A percentile compares a stretch with the other conserved stretches of the same genome.
phyloP scores from a whole-genome alignment of 2,329 filamentous ascomycete species.

The Phialocephala subalpina region DNA sequence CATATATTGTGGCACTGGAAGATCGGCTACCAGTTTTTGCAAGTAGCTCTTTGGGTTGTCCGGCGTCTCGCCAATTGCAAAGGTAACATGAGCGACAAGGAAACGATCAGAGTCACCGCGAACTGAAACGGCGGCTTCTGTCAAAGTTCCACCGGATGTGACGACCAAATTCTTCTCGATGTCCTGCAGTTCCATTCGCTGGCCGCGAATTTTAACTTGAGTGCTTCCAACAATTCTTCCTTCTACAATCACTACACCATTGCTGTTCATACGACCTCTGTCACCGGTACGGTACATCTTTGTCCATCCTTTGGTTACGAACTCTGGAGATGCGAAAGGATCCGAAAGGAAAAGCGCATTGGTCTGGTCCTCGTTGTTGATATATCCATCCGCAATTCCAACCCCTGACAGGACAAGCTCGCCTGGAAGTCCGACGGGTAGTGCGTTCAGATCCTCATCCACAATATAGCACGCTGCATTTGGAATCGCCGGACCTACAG shows the following conservation, averaged over 20 bases:
- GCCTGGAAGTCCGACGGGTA: constrained; percentile 51
- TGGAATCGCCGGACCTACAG: constrained; percentile 19
- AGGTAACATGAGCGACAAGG: constrained; percentile 48
- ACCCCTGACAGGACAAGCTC: constrained; percentile 52
- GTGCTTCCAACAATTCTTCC: constrained; percentile 46
- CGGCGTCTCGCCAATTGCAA: constrained; percentile 20
- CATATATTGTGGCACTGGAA: constrained; percentile 48
- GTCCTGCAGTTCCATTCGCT: constrained; percentile 52
- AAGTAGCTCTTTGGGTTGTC: constrained; percentile 5
- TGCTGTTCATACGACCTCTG: constrained; percentile 42
- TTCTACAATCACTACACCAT: constrained; percentile 42
- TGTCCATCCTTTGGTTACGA: constrained; percentile 14
- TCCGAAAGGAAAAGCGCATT: constrained; percentile 14
- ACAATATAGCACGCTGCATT: constrained; percentile 48
- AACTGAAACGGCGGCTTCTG: constrained; percentile 38
- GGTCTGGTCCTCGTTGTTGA: constrained; percentile 38
- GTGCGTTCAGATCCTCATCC: constrained; percentile 46
- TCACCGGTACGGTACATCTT: constrained; percentile 47
- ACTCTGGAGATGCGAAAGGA: constrained; percentile 14
- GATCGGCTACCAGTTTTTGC: background rate
- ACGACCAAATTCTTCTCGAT: constrained; percentile 40
- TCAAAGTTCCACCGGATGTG: constrained; percentile 8
- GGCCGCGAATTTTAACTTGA: constrained; percentile 47
- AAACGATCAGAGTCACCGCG: constrained; percentile 36
- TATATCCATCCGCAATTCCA: constrained; percentile 48